These are phyloP conservation scores for Monosporascus sp. DNA, from an alignment of 2,329 filamentous ascomycete genomes.

Conservation along the genomic window DNA sequence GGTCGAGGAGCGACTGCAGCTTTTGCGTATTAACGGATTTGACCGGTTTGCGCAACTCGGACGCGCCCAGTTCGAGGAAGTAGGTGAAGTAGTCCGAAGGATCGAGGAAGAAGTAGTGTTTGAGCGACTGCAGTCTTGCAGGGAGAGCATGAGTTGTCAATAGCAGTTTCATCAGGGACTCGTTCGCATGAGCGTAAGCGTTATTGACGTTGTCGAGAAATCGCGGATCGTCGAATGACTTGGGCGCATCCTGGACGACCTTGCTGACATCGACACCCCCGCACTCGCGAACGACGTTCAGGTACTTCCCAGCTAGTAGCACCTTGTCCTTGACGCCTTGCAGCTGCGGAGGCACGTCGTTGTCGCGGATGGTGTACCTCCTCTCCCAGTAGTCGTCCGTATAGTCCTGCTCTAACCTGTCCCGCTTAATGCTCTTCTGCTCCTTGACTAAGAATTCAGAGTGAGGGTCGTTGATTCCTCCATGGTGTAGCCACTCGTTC, in stretches of 20 bases:
- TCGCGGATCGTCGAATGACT: constrained; percentile 82
- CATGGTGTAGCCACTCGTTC: constrained; percentile 97
- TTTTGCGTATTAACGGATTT: constrained; percentile 88
- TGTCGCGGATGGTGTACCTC: constrained; percentile 87
- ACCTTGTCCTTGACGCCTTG: constrained; percentile 91
- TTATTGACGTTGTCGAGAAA: constrained; percentile 95
- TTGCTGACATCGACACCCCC: constrained; percentile 93
- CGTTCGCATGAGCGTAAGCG: constrained; percentile 93
- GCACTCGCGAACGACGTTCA: constrained; percentile 96
- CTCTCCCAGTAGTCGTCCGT: constrained; percentile 99
- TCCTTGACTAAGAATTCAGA: constrained; percentile 93
- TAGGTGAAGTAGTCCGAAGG: constrained; percentile 97
- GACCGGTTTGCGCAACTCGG: constrained; percentile 85
- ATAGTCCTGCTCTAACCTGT: constrained; percentile 90
- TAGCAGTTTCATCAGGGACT: constrained; percentile 83
- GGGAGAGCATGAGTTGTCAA: constrained; percentile 90
- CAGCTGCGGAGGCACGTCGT: constrained; percentile 86
- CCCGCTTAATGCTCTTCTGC: constrained; percentile 88
- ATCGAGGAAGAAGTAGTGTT: constrained; percentile 99
- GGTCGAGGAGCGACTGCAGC: constrained; percentile 89
- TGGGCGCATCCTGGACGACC: constrained; percentile 80
- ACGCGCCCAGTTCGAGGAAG: constrained; percentile 86
- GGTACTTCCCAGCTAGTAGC: constrained; percentile 89
- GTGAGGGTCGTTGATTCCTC: constrained; percentile 90
- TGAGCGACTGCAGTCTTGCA: constrained; percentile 79